Conservation (phyloP, 805 yeast species). For the Candida fluviatilis region DNA sequence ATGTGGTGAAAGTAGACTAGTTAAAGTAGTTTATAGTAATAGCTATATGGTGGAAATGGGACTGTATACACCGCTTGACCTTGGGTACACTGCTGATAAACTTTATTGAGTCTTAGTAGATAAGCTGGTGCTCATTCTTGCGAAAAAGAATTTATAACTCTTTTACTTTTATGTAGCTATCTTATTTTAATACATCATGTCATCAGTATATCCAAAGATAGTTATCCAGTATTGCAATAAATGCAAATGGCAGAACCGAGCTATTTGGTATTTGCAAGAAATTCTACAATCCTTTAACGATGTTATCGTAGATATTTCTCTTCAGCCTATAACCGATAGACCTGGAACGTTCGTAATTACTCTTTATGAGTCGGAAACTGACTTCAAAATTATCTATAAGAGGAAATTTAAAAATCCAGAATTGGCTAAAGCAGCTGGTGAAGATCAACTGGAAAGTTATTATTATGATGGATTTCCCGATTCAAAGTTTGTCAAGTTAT, state of each 20-base stretch:
- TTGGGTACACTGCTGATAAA: no score
- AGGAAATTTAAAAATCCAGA: slow-evolving; percentile 45
- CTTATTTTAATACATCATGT: neutral
- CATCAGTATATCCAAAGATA: slow-evolving; percentile 49
- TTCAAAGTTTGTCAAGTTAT: slow-evolving; percentile 69
- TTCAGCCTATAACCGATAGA: slow-evolving; percentile 19
- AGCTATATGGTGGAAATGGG: no score
- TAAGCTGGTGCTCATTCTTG: no score
- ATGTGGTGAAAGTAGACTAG: no score
- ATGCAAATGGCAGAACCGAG: slow-evolving; percentile 87
- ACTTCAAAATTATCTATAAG: slow-evolving; percentile 36
- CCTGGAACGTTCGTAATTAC: slow-evolving; percentile 24
- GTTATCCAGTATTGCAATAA: slow-evolving; percentile 72
- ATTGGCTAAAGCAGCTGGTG: slow-evolving; percentile 8
- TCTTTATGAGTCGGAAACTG: slow-evolving; percentile 5
- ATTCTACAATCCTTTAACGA: slow-evolving; percentile 75
- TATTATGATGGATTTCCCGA: slow-evolving; percentile 80
- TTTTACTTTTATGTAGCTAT: no score
- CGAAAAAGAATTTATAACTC: no score
- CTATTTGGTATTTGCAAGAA: slow-evolving; percentile 86
- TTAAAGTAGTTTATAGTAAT: no score
- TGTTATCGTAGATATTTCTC: slow-evolving; percentile 41
- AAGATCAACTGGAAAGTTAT: slow-evolving; percentile 22
- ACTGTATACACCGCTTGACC: no score
- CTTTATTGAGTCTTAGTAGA: no score